A percentile compares a stretch with the other conserved stretches of the same genome.
phyloP scores from a whole-genome alignment of 148 eudicot genomes.

The Fagopyrum tataricum region DNA sequence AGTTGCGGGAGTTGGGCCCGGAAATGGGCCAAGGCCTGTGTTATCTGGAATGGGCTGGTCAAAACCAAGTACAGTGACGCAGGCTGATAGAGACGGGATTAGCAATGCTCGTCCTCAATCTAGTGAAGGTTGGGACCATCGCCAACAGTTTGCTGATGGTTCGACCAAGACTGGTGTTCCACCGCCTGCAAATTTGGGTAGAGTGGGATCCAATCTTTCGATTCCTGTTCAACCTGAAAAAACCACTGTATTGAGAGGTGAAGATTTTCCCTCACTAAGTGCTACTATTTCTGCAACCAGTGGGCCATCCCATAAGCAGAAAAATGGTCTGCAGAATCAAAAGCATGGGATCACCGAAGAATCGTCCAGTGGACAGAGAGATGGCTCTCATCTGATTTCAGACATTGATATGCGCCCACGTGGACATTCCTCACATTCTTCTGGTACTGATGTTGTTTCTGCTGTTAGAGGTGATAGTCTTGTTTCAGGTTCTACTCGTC shows the following conservation, averaged over 20 bases:
- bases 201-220: conserved; percentile 26
- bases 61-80: conserved; percentile 46
- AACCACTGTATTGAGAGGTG: conserved; percentile 71
- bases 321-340: conserved; percentile 53
- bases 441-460: conserved; percentile 23
- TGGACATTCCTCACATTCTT: conserved; percentile 25
- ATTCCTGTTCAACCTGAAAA: conserved; percentile 26
- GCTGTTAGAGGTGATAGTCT: conserved; percentile 29
- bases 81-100: conserved; percentile 42
- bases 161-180: conserved; percentile 20
- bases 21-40: conserved; percentile 62
- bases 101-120: conserved; percentile 22
- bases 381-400: conserved; percentile 31
- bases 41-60: conserved; percentile 81
- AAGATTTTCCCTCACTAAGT: conserved; percentile 81
- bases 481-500: conserved; percentile 26
- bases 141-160: conserved; percentile 23
- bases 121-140: conserved; percentile 27
- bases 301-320: conserved; percentile 56
- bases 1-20: conserved; percentile 33
- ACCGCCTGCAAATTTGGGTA: conserved; percentile 43
- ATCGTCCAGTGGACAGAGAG: conserved; percentile 31
- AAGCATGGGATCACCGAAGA: conserved; percentile 41
- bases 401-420: conserved; percentile 38
- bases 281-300: conserved; percentile 63